Evolutionary conservation across 2,329 filamentous ascomycete genomes (phyloP), one percentile per base, ranked within the genome.

Genomic region (Pleurostoma richardsiae): DNA sequence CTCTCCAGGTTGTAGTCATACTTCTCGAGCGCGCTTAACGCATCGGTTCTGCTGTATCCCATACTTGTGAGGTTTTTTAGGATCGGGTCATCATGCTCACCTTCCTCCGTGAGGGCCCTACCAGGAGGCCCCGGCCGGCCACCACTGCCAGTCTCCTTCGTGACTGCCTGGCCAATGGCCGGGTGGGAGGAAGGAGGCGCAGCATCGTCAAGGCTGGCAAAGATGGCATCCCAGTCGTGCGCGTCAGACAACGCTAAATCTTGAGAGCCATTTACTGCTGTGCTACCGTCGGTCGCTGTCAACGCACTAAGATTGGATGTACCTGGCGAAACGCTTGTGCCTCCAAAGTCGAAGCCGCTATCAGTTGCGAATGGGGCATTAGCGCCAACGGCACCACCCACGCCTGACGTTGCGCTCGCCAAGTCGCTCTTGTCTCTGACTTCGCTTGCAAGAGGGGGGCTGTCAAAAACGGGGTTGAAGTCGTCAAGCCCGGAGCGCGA

Each of bases 1-100:
- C 88, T 90, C 68, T 96, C 90, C 63, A 96, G 78, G 65, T 96
- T 94, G 69, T 97, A 96, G 70, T 97, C 90, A 64, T 88, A 96
- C 66, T 92, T 91, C 73, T 97, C 92, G 62, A 97, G 70, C 28
- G 94, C 92, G 43, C 76, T 74, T 33, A 96, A 70, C 11, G 90
- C 87, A 43, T 88, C 83, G 6, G 75, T 71, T 30, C 92, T 77
- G 4, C 82, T 69, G 62, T 95, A 97, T 1, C 92, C 92, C 90
- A 97, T 96, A 7, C 81, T 78, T 1, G 89, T 95, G 60, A 97
- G 66, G 56, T 90, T 85, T 73, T 95, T 95, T 55, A 97, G 70
- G 47, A 95, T 92, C 6, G 90, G 87, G 61, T 97, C 92, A 60
- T 97, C 92, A 59, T 95, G 88, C 59, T 86, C 86, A 4, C 86